Conservation (phyloP, 2,329 filamentous ascomycete species). For the Epichloe scottii region DNA sequence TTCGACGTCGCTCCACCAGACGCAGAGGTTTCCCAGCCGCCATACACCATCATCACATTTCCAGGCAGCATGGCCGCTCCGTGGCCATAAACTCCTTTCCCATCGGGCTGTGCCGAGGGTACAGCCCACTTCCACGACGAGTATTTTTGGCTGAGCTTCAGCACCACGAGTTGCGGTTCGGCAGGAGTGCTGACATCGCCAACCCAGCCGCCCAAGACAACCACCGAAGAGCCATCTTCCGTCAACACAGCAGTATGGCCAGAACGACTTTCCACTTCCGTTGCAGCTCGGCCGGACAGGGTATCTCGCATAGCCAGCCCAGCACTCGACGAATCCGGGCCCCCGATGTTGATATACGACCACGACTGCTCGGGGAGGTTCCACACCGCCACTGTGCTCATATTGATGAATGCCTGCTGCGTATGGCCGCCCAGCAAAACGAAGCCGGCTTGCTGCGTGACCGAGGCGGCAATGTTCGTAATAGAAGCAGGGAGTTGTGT, state of each 20-base stretch:
- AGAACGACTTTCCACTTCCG: conserved; percentile 65
- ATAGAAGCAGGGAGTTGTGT: conserved; percentile 61
- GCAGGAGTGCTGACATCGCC: conserved; percentile 67
- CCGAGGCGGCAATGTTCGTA: conserved; percentile 50
- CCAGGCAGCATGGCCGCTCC: conserved; percentile 51
- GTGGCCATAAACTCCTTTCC: conserved; percentile 45
- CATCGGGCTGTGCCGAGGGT: conserved; percentile 37
- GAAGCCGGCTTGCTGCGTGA: conserved; percentile 64
- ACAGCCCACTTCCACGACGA: conserved; percentile 62
- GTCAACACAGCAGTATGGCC: conserved; percentile 79
- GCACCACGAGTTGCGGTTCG: conserved; percentile 64
- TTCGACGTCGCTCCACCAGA: conserved; percentile 15
- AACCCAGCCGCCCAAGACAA: conserved; percentile 87
- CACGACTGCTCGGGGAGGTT: conserved; percentile 76
- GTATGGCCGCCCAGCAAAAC: conserved; percentile 82
- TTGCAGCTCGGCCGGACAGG: not conserved
- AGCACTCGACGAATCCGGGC: conserved; percentile 16
- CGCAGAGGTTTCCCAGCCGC: conserved; percentile 41
- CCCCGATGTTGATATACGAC: conserved; percentile 62
- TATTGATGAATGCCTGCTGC: conserved; percentile 74
- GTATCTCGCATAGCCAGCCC: not conserved
- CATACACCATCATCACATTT: conserved; percentile 56
- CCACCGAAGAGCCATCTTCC: conserved; percentile 62
- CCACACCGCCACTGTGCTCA: conserved; percentile 81
- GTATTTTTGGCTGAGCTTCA: conserved; percentile 64